Conservation (phyloP, 192 early-diverging fungal genomes). For the Entophlyctis helioformis region DNA sequence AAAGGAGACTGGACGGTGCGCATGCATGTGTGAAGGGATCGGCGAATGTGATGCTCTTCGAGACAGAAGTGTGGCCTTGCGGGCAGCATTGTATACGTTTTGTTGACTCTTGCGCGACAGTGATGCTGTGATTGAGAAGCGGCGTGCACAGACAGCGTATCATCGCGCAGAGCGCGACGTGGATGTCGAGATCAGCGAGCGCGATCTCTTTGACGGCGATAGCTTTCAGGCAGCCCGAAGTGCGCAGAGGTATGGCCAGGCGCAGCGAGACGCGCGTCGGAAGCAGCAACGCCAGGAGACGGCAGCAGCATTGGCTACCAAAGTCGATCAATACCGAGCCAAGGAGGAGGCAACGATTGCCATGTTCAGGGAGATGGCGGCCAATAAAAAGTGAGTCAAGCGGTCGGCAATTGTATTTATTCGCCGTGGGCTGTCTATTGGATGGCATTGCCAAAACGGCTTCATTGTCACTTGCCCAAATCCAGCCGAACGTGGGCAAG, state of each 20-base stretch:
- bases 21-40: too few relatives aligned
- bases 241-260: constrained; percentile 21
- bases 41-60: too few relatives aligned
- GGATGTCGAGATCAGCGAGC: constrained; percentile 51
- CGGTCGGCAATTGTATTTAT: too few relatives aligned
- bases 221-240: constrained; percentile 12
- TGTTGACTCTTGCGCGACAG: too few relatives aligned
- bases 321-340: constrained; percentile 34
- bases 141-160: constrained; percentile 40
- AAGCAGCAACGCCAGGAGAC: constrained; percentile 13
- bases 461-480: too few relatives aligned
- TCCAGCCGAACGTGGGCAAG: too few relatives aligned
- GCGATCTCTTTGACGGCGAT: constrained; percentile 46
- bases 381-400: too few relatives aligned
- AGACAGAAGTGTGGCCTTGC: too few relatives aligned
- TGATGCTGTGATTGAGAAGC: constrained; percentile 53
- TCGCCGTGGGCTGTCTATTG: too few relatives aligned
- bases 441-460: too few relatives aligned
- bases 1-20: too few relatives aligned
- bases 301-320: constrained; percentile 21
- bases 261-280: constrained; percentile 20
- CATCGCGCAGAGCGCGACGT: constrained; percentile 46
- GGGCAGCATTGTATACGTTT: too few relatives aligned
- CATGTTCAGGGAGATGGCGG: constrained; percentile 59
- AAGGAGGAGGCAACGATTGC: constrained; percentile 66